Evolutionary conservation across 805 yeast species (phyloP), one percentile per base, ranked within the genome.

Genomic region (Saccharomycopsis fermentans): DNA sequence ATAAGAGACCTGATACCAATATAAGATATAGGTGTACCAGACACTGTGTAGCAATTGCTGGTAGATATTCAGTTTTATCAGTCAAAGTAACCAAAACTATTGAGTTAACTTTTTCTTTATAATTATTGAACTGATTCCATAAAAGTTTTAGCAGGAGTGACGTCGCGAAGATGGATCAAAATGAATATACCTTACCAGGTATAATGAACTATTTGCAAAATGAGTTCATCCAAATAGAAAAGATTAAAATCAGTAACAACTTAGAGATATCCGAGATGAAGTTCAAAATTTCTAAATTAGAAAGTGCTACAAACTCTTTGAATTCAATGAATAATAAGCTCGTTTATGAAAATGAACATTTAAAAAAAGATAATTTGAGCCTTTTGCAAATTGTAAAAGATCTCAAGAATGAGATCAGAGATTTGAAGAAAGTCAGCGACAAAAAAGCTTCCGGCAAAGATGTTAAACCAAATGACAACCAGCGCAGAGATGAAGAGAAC

Each of bases 171-270:
- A 60, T 60, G 63, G 61, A 60, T 17, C 47, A 58, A 19, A 19
- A 61, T 47, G 60, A 59, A 27, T 62, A 62, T 35, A 62, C 63
- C 54, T 43, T 62, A 16, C 74, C 76, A 50, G 86, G 87, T 55
- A 82, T 83, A 35, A 81, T 83, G 81, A 79, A 81, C 65, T 83
- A 79, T 62, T 73, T 83, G 65, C 87, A 83, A 66, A 71, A 78
- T 26, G 86, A 83, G 64, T 82, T 82, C 77, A 81, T 83, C 57
- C 77, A 75, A 59, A 80, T 79, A 66, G 87, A 83, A 66, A 77
- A 81, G 57, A 82, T 80, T 63, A 71, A 83, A 55, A 79, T 82
- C 56, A 78, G 77, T 51, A 82, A 84, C 83, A 83, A 79, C 59
- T 70, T 81, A 55, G 86, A 82, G 65, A 72, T 78, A 39, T 81